These are phyloP conservation scores for Periconia macrospinosa DNA, from an alignment of 2,329 filamentous ascomycete genomes.

Conservation along the genomic window DNA sequence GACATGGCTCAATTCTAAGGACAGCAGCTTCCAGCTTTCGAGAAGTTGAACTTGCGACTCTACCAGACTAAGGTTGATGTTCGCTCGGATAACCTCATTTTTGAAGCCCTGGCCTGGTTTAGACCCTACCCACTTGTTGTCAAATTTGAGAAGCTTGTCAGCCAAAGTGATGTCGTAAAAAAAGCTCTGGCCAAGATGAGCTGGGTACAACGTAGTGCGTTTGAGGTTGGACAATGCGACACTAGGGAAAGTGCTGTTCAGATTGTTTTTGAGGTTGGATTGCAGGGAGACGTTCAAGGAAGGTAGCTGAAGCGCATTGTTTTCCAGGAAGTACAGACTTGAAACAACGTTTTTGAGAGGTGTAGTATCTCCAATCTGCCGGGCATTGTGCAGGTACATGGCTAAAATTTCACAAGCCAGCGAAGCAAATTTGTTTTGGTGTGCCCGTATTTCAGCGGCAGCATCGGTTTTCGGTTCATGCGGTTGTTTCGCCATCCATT, in stretches of 20 bases:
- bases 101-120: constrained; percentile 69
- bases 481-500: constrained; percentile 39
- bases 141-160: constrained; percentile 73
- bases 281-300: constrained; percentile 89
- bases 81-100: constrained; percentile 82
- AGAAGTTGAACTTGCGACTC: constrained; percentile 88
- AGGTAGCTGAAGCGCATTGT: constrained; percentile 75
- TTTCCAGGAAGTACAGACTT: constrained; percentile 76
- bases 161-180: constrained; percentile 83
- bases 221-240: constrained; percentile 79
- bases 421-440: constrained; percentile 66
- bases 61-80: constrained; percentile 86
- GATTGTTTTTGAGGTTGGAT: constrained; percentile 80
- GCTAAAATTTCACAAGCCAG: constrained; percentile 85
- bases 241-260: constrained; percentile 74
- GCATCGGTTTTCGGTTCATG: constrained; percentile 25
- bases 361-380: constrained; percentile 69
- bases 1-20: constrained; percentile 77
- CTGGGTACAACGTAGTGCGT: constrained; percentile 67
- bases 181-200: constrained; percentile 72
- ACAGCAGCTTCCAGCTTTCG: constrained; percentile 84
- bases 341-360: constrained; percentile 73
- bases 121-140: constrained; percentile 71
- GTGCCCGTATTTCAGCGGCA: constrained; percentile 28
- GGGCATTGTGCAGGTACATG: constrained; percentile 85